Conservation (phyloP, 495 filamentous ascomycete genomes). For the Aspergillus diversus region DNA sequence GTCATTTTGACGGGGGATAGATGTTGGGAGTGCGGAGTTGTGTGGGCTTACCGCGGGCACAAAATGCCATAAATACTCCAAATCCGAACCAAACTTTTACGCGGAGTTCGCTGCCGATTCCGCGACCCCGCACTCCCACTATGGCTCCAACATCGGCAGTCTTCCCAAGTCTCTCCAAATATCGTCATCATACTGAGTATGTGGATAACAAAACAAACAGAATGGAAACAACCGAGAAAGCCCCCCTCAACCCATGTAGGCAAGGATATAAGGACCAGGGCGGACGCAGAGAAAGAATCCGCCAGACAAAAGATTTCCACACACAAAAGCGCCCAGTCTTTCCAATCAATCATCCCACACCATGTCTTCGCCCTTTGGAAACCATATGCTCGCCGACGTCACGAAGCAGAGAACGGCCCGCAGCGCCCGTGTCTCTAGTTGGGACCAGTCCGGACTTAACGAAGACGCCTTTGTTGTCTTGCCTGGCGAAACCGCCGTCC, state of each 20-base stretch:
- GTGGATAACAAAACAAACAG: too few species aligned
- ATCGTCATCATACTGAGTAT: neutral
- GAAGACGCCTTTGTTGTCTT: constrained; percentile 30
- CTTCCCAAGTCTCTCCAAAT: neutral
- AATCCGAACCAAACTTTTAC: neutral
- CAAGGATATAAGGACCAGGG: neutral
- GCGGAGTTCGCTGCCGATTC: neutral
- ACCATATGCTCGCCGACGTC: constrained; percentile 10
- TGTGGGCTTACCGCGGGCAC: neutral
- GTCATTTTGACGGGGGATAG: neutral
- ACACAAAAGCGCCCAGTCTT: neutral
- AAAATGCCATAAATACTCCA: neutral
- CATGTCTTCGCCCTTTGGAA: constrained; percentile 9
- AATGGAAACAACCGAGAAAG: too few species aligned
- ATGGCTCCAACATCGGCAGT: neutral
- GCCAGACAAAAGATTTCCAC: neutral
- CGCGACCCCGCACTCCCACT: neutral
- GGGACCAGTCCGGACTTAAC: constrained; percentile 31
- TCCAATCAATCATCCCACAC: neutral
- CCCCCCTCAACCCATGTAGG: neutral
- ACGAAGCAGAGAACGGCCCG: constrained; percentile 8
- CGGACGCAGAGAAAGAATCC: neutral
- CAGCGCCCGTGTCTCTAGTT: constrained; percentile 26
- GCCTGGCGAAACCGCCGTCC: constrained; percentile 24
- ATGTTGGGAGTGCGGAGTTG: neutral